These are phyloP conservation scores for Ogataea kodamae DNA, from an alignment of 805 yeast species.

Conservation along the genomic window DNA sequence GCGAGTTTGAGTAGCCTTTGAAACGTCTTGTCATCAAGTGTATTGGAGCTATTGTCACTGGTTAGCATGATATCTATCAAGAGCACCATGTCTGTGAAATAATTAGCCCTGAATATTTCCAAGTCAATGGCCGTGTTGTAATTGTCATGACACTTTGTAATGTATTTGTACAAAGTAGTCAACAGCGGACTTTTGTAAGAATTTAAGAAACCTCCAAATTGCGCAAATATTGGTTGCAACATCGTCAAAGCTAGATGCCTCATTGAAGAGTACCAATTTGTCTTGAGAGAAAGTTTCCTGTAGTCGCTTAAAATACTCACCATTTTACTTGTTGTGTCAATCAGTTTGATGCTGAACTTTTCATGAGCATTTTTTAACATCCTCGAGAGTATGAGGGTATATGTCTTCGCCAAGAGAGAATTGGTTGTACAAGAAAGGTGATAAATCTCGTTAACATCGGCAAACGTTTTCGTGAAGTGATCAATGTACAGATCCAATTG, in stretches of 20 bases:
- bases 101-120: constrained; percentile 31
- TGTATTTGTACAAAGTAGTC: constrained; percentile 30
- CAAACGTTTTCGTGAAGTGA: constrained; percentile 19
- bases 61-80: constrained; percentile 30
- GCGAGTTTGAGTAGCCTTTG: constrained; percentile 30
- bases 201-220: constrained; percentile 35
- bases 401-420: constrained; percentile 25
- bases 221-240: constrained; percentile 29
- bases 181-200: constrained; percentile 28
- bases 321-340: constrained; percentile 29
- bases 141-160: constrained; percentile 33
- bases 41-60: constrained; percentile 27
- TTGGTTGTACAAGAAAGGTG: constrained; percentile 26
- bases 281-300: constrained; percentile 31
- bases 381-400: constrained; percentile 20
- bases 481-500: constrained; percentile 26
- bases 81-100: constrained; percentile 30
- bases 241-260: constrained; percentile 32
- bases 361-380: constrained; percentile 32
- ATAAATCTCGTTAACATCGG: constrained; percentile 21
- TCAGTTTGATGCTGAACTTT: constrained; percentile 30
- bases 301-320: constrained; percentile 17
- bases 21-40: constrained; percentile 30
- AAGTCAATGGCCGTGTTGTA: constrained; percentile 32
- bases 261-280: constrained; percentile 31